Base-by-base conservation (phyloP, 2,329 filamentous ascomycete genomes). In the Nemania sp. region DNA sequence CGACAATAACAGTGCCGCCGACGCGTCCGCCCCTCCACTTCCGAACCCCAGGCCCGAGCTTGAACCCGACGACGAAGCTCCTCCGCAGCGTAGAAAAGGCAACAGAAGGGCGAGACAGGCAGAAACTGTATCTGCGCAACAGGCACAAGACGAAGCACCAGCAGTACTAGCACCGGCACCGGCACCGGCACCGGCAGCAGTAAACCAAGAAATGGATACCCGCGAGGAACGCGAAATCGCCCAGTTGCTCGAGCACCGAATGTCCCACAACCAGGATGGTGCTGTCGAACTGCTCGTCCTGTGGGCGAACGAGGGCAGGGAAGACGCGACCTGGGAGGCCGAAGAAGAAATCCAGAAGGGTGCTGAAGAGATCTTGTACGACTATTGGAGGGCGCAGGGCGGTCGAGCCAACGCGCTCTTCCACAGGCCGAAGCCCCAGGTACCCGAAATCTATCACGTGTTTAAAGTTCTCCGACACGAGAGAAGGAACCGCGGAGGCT, bases 281-380 rank as follows among this genome's bases (percentile, higher is more conserved):
- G 55, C 42, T 6, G 63, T 72, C 36, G 66, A 72, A 42, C 44
- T 72, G 7, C 59, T 67, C 5, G 63, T 72, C 22, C 62, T 67
- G 20, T 72, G 70, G 68, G 58, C 26, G 2, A 65, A 61, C 11
- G 66, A 68, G 43, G 47, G 46, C 5, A 52, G 61, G 33, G 47
- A 63, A 17, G 61, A 69, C 5, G 63, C 62, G 5, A 69, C 67
- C 3, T 73, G 69, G 69, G 70, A 72, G 22, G 42, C 57, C 4
- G 71, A 73, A 39, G 62, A 64, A 12, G 68, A 68, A 49, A 68
- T 73, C 37, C 71, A 73, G 33, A 49, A 64, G 43, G 67, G 67
- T 37, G 70, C 69, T 1, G 66, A 63, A 22, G 69, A 71, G 19
- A 56, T 54, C 1, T 51, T 73, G 1, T 72, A 67, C 28, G 60